phyloP scores from a whole-genome alignment of 2,329 filamentous ascomycete genomes.

The Ophiostoma sp. region DNA sequence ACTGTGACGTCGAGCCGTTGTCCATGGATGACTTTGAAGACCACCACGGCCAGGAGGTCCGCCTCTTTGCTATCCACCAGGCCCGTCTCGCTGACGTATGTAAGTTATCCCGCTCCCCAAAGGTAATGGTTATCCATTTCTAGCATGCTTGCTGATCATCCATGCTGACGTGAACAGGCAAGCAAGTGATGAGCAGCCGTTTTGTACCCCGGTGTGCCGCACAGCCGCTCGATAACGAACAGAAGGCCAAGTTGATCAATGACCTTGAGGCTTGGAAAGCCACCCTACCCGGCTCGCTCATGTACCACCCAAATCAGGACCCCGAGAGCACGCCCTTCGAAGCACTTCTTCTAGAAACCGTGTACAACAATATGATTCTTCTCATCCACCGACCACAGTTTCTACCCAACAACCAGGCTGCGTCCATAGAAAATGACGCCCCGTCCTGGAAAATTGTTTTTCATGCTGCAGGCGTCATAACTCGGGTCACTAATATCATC shows the following conservation, averaged over 20 bases:
- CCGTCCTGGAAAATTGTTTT: conserved; percentile 12
- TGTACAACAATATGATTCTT: conserved; percentile 9
- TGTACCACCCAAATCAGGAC: not conserved
- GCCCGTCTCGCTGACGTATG: not conserved
- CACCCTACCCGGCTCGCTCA: not conserved
- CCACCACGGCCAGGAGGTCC: not conserved
- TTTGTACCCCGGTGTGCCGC: not conserved
- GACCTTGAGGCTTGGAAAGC: not conserved
- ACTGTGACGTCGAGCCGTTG: conserved; percentile 7
- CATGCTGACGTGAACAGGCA: not conserved
- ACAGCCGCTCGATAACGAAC: not conserved
- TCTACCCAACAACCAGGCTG: not conserved
- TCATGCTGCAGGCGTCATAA: not conserved
- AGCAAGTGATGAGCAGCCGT: not conserved
- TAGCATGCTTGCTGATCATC: not conserved
- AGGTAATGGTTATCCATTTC: too few species aligned
- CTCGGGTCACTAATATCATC: not conserved
- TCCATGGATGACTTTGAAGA: conserved; percentile 9
- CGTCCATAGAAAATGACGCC: not conserved
- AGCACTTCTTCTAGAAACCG: not conserved
- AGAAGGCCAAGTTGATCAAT: not conserved
- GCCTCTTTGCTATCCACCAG: conserved; percentile 3
- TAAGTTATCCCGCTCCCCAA: too few species aligned
- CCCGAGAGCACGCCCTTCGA: not conserved
- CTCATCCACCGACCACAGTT: conserved; percentile 8